Conservation (phyloP, 1,284 basidiomycete species). For the Wallemia hederae region DNA sequence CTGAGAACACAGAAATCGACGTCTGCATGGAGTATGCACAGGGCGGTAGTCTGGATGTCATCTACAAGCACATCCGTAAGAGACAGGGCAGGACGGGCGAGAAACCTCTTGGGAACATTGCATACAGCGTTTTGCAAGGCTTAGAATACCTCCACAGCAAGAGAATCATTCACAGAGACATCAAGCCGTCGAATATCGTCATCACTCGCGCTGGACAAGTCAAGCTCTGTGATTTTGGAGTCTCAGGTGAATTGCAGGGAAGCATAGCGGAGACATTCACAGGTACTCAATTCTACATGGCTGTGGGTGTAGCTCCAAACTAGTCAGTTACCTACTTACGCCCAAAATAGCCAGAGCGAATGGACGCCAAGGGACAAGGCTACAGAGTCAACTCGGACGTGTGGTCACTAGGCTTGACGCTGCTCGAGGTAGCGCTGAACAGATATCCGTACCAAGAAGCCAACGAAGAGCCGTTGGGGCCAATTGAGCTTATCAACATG, state of each 20-base stretch:
- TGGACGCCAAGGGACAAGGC: conserved; percentile 34
- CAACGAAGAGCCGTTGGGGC: not conserved
- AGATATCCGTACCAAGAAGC: not conserved
- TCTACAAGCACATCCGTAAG: conserved; percentile 58
- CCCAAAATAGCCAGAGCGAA: conserved; percentile 49
- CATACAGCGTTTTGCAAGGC: conserved; percentile 71
- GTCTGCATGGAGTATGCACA: conserved; percentile 89
- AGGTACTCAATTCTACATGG: conserved; percentile 92
- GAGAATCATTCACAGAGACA: conserved; percentile 85
- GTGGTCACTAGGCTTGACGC: conserved; percentile 85
- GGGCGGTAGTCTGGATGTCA: conserved; percentile 48
- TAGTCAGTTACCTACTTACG: conserved; percentile 4
- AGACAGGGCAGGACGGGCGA: conserved; percentile 53
- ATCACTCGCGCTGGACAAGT: conserved; percentile 59
- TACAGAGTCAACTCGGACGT: conserved; percentile 89
- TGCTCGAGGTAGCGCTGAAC: conserved; percentile 56
- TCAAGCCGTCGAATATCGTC: conserved; percentile 88
- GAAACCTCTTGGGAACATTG: conserved; percentile 67
- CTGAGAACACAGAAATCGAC: conserved; percentile 70
- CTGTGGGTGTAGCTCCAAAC: conserved; percentile 27
- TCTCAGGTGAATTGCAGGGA: conserved; percentile 75
- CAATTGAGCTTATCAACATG: not conserved
- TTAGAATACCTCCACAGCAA: conserved; percentile 70
- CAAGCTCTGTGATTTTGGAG: conserved; percentile 86
- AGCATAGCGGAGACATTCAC: conserved; percentile 84